A percentile compares a stretch with the other conserved stretches of the same genome.
phyloP scores from a whole-genome alignment of 495 filamentous ascomycete species.

The Aspergillus bertholletiae region DNA sequence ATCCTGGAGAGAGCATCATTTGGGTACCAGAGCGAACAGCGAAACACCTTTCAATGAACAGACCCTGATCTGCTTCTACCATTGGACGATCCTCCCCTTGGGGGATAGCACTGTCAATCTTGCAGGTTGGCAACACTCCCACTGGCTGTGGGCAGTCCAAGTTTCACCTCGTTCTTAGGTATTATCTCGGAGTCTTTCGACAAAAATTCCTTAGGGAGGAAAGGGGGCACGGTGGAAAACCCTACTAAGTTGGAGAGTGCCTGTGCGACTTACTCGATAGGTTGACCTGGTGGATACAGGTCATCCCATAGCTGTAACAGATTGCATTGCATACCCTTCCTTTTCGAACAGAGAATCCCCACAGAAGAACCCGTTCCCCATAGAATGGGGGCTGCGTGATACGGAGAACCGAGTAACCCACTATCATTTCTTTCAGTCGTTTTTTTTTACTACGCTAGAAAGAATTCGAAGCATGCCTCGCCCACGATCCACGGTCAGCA shows the following conservation, averaged over 20 bases:
- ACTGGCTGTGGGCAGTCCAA: not conserved
- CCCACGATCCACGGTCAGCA: slow-evolving; percentile 5
- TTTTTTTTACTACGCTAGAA: not conserved
- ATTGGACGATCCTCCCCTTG: slow-evolving; percentile 19
- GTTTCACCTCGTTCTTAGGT: slow-evolving; percentile 9
- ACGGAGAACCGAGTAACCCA: slow-evolving; percentile 8
- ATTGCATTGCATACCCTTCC: not conserved
- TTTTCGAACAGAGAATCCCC: slow-evolving; percentile 5
- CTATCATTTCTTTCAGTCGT: not conserved
- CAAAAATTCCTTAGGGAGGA: slow-evolving; percentile 4
- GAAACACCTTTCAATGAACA: not conserved
- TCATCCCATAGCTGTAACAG: slow-evolving; percentile 6
- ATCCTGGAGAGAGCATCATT: not conserved
- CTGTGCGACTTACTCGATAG: not conserved
- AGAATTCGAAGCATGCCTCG: slow-evolving; percentile 10
- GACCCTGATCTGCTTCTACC: slow-evolving; percentile 6
- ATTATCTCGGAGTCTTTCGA: not conserved
- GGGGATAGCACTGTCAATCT: slow-evolving; percentile 16
- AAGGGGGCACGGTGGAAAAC: not conserved
- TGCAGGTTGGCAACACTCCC: slow-evolving; percentile 1
- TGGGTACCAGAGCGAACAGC: not conserved
- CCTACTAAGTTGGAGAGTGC: not conserved
- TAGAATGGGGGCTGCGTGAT: not conserved
- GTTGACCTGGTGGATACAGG: slow-evolving; percentile 4
- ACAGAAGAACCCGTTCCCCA: slow-evolving; percentile 15